Base-by-base conservation (phyloP, 2,329 filamentous ascomycete species). In the Cryphonectria naterciae region DNA sequence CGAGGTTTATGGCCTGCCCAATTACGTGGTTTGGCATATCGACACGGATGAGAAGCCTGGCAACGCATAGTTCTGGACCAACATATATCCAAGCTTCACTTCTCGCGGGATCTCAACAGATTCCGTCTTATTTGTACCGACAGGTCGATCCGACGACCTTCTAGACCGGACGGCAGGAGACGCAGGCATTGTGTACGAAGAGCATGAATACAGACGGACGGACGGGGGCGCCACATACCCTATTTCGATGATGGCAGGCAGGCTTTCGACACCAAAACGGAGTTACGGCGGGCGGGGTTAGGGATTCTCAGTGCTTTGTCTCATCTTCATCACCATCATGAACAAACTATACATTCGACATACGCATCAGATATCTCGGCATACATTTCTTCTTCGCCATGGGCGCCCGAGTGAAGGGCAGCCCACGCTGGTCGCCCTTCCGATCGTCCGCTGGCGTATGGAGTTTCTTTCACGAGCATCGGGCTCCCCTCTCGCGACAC, bases 1-100 rank as follows among this genome's bases (percentile, higher is more conserved):
- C 80, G 88, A 93, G 78, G 96, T 99, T 37, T 89, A 94, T 75
- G 96, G 96, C 62, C 85, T 99, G 69, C 96, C 95, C 58, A 99
- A 99, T 81, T 99, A 99, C 80, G 91, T 99, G 66, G 95, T 99
- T 71, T 99, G 96, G 96, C 96, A 99, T 80, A 93, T 97, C 77
- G 96, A 99, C 81, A 99, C 96, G 2, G 90, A 95, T 70, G 96
- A 99, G 85, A 97, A 98, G 86, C 88, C 90, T 46, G 94, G 94
- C 46, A 98, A 98, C 80, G 79, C 82, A 75, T 88, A 82, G 62
- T 58, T n/a, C 32, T 46, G 46, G 32, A n/a, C 28, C 25, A 41
- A 41, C 46, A 67, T 49, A 64, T 58, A 68, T 63, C 25, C 25
- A 54, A 54, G 13, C 19, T 72, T 71, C 72, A 54, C 62, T 73